Conservation (phyloP, 2,329 filamentous ascomycete species). For the Bipolaris zeicola region DNA sequence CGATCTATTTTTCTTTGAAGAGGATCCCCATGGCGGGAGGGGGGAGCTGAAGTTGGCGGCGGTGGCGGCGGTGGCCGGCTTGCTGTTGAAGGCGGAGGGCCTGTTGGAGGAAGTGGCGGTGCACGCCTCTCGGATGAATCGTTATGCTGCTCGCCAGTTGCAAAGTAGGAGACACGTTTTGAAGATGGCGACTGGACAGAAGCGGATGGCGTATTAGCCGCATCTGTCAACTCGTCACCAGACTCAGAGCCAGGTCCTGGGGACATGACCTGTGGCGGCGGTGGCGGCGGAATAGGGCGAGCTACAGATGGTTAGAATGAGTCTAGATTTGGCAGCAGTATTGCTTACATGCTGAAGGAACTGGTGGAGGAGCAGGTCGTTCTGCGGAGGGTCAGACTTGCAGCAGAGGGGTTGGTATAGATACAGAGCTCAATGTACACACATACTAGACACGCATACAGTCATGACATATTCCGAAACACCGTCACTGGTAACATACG, state of each 20-base stretch:
- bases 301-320: slow-evolving; percentile 53
- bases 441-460: slow-evolving; percentile 49
- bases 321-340: neutral
- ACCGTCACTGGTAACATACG: slow-evolving; percentile 41
- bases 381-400: slow-evolving; percentile 43
- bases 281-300: slow-evolving; percentile 62
- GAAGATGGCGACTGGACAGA: slow-evolving; percentile 30
- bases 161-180: slow-evolving; percentile 51
- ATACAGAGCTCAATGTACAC: neutral
- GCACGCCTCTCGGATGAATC: slow-evolving; percentile 42
- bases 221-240: slow-evolving; percentile 74
- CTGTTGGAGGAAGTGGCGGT: slow-evolving; percentile 60
- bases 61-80: slow-evolving; percentile 56
- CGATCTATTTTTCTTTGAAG: slow-evolving; percentile 58
- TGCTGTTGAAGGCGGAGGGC: slow-evolving; percentile 42
- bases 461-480: slow-evolving; percentile 46
- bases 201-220: slow-evolving; percentile 36
- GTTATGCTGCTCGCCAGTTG: slow-evolving; percentile 42
- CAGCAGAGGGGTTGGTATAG: neutral
- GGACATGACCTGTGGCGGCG: slow-evolving; percentile 62
- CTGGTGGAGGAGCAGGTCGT: slow-evolving; percentile 47
- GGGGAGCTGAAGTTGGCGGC: slow-evolving; percentile 49
- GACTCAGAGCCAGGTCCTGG: slow-evolving; percentile 82
- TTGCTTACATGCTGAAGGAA: slow-evolving; percentile 45
- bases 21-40: slow-evolving; percentile 45